phyloP scores from a whole-genome alignment of 1,139 yeast genomes.

The Suhomyces wounanorum region DNA sequence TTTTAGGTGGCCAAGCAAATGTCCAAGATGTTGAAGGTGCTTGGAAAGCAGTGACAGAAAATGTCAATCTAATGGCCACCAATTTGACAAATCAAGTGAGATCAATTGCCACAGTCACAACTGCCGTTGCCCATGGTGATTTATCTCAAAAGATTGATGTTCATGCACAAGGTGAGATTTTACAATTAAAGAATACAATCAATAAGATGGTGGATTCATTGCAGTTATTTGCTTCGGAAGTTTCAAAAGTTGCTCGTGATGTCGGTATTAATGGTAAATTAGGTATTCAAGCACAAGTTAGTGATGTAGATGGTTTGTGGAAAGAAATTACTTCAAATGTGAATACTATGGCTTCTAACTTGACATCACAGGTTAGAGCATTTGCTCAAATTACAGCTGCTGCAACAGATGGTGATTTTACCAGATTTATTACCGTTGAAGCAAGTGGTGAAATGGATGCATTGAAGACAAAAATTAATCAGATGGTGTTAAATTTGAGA shows the following conservation, averaged over 20 bases:
- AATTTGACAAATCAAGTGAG: slow-evolving; percentile 87
- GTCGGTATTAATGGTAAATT: slow-evolving; percentile 92
- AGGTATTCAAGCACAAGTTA: slow-evolving; percentile 89
- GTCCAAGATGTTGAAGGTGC: slow-evolving; percentile 93
- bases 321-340: slow-evolving; percentile 91
- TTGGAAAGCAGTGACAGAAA: slow-evolving; percentile 89
- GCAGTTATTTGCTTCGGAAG: slow-evolving; percentile 86
- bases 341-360: slow-evolving; percentile 88
- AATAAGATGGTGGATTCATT: slow-evolving; percentile 91
- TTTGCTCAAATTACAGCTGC: slow-evolving; percentile 93
- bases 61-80: slow-evolving; percentile 87
- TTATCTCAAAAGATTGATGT: slow-evolving; percentile 85
- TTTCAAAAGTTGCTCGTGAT: slow-evolving; percentile 86
- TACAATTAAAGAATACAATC: slow-evolving; percentile 76
- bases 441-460: slow-evolving; percentile 96
- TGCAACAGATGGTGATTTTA: slow-evolving; percentile 91
- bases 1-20: slow-evolving; percentile 87
- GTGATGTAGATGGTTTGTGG: slow-evolving; percentile 91
- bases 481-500: slow-evolving; percentile 84
- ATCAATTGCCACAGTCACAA: slow-evolving; percentile 86
- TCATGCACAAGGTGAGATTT: slow-evolving; percentile 84
- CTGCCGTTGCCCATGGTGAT: slow-evolving; percentile 92
- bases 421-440: slow-evolving; percentile 85
- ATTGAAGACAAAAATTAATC: slow-evolving; percentile 83
- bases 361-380: slow-evolving; percentile 90